These are phyloP conservation scores for Penicillium italicum DNA, from an alignment of 2,329 filamentous ascomycete species.

Conservation along the genomic window DNA sequence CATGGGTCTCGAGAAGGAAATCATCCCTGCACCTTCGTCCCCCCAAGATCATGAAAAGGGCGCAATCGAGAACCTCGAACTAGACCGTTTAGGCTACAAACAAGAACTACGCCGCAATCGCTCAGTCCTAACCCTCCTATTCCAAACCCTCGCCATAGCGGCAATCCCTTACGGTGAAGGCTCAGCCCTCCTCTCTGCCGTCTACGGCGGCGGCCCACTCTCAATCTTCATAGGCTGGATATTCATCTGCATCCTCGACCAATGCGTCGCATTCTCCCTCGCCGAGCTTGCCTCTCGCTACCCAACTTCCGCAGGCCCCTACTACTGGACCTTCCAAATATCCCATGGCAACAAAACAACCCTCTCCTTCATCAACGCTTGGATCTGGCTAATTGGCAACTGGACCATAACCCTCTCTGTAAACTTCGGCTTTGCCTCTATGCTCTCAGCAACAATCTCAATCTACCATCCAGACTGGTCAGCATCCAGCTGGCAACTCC, in stretches of 20 bases:
- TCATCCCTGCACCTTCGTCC: background rate
- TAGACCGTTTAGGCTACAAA: constrained; percentile 54
- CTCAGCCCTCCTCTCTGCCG: constrained; percentile 39
- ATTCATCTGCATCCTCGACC: constrained; percentile 51
- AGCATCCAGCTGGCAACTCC: constrained; percentile 61
- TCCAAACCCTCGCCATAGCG: constrained; percentile 59
- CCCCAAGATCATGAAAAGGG: constrained; percentile 15
- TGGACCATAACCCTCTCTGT: constrained; percentile 54
- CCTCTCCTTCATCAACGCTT: constrained; percentile 53
- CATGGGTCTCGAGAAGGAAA: constrained; percentile 1
- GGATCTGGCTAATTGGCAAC: constrained; percentile 53
- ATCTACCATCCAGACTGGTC: constrained; percentile 55
- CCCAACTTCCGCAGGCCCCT: constrained; percentile 52
- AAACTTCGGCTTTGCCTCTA: constrained; percentile 55
- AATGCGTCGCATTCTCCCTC: constrained; percentile 52
- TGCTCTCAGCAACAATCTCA: constrained; percentile 51
- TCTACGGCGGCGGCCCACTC: constrained; percentile 49
- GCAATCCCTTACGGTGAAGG: constrained; percentile 56
- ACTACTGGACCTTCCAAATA: constrained; percentile 55
- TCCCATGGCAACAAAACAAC: constrained; percentile 42
- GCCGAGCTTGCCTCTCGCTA: constrained; percentile 52
- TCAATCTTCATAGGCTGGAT: constrained; percentile 59
- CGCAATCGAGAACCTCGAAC: constrained; percentile 26
- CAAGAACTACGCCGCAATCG: constrained; percentile 57
- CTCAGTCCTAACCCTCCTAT: constrained; percentile 58